Base-by-base conservation (phyloP, 331 rosid genomes). In the Quercus lobata region DNA sequence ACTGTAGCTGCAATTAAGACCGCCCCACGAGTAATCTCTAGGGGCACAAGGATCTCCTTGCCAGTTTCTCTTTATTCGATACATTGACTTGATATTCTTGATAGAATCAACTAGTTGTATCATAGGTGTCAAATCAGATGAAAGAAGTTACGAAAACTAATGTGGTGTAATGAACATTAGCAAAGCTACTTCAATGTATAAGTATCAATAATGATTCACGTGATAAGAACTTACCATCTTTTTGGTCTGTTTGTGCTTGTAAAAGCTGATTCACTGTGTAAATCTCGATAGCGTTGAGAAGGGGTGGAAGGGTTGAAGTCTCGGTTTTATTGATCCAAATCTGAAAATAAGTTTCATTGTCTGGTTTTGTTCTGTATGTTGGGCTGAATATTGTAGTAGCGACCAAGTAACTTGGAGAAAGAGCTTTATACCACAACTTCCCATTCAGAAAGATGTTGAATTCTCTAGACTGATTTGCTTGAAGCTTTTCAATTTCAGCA, bases 251-350 rank as follows among this genome's bases (percentile, higher is more conserved):
- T 78, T 86, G 86, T 56, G 76, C 7, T 55, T 80, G 74, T 29
- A 76, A 35, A 75, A 87, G 71, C 7, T 84, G 63, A 10, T 14
- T 69, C 0, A 46, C 46, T 2, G 5, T 21, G 63, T 83, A 90
- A 73, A 88, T 1, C 86, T 90, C 93, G 44, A 87, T 0, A 15
- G 91, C 97, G 56, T 90, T 92, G 44, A 92, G 14, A 62, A 82
- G 63, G 2, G 95, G 95, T 35, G 92, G 92, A 73, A 83, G 84
- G 5, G 88, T 84, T 35, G 95, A 85, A 56, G 49, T 44, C 12
- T 44, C 14, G 49, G 49, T 44, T 44, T 44, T 44, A 44, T 44
- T 44, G 49, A 44, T 44, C 49, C 49, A 44, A 44, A 44, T 7
- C 12, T 44, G 14, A 44, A 44, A 44, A 5, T 0, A 5, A 34